These are phyloP conservation scores for Moesziomyces antarcticus DNA, from an alignment of 1,284 basidiomycete genomes.

Conservation along the genomic window DNA sequence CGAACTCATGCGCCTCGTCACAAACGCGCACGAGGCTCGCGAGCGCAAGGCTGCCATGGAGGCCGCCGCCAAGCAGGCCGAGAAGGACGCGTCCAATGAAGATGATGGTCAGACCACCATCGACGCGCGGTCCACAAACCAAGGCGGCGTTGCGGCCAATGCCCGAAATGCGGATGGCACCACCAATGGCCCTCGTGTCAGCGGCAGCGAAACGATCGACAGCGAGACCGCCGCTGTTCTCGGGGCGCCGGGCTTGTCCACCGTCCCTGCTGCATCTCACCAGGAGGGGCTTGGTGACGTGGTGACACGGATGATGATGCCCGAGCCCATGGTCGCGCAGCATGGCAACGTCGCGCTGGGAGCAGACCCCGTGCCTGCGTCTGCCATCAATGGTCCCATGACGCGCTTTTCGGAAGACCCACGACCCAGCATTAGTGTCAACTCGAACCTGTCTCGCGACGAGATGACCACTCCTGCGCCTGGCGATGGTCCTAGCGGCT, in stretches of 20 bases:
- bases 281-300: slow-evolving; percentile 44
- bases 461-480: slow-evolving; percentile 11
- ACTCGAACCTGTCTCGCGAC: slow-evolving; percentile 22
- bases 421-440: slow-evolving; percentile 28
- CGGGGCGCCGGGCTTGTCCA: slow-evolving; percentile 21
- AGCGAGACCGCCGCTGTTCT: slow-evolving; percentile 42
- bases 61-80: slow-evolving; percentile 34
- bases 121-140: slow-evolving; percentile 39
- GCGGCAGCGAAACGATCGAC: slow-evolving; percentile 44
- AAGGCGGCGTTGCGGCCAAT: background rate
- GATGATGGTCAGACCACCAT: slow-evolving; percentile 47
- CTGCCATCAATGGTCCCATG: slow-evolving; percentile 4
- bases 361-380: slow-evolving; percentile 10
- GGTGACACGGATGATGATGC: slow-evolving; percentile 42
- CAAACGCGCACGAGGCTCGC: slow-evolving; percentile 28
- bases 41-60: slow-evolving; percentile 41
- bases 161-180: slow-evolving; percentile 2
- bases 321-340: slow-evolving; percentile 6
- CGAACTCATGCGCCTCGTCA: slow-evolving; percentile 37
- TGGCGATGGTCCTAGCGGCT: slow-evolving; percentile 2
- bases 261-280: slow-evolving; percentile 17
- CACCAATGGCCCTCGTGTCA: slow-evolving; percentile 21
- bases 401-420: slow-evolving; percentile 15
- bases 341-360: slow-evolving; percentile 7
- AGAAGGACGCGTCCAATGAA: slow-evolving; percentile 37